phyloP scores from a whole-genome alignment of 2,329 filamentous ascomycete genomes.

The Tolypocladium paradoxum region DNA sequence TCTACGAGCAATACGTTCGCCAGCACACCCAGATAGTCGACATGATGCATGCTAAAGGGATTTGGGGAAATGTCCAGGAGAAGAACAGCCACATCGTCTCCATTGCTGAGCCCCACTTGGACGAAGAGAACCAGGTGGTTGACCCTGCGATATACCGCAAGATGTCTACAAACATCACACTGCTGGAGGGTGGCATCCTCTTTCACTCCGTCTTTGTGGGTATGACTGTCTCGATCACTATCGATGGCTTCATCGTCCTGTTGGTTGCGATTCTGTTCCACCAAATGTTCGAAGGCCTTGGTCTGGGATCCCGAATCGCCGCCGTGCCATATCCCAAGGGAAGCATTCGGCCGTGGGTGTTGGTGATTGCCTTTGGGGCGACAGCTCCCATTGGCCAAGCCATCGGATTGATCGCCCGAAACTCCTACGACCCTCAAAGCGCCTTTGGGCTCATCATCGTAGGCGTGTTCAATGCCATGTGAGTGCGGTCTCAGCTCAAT shows the following conservation, averaged over 20 bases:
- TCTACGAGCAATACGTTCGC: constrained; percentile 52
- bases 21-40: constrained; percentile 48
- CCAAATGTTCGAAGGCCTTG: constrained; percentile 59
- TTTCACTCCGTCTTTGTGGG: constrained; percentile 72
- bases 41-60: constrained; percentile 31
- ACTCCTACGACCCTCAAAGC: constrained; percentile 50
- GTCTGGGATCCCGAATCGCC: constrained; percentile 60
- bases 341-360: constrained; percentile 47
- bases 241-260: constrained; percentile 55
- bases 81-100: constrained; percentile 21
- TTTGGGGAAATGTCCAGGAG: constrained; percentile 6
- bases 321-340: constrained; percentile 48
- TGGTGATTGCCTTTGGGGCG: constrained; percentile 51
- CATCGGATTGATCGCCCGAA: constrained; percentile 46
- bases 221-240: constrained; percentile 60
- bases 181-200: constrained; percentile 67
- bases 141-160: constrained; percentile 43
- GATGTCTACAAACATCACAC: constrained; percentile 60
- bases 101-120: constrained; percentile 11
- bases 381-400: constrained; percentile 56
- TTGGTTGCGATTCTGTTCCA: constrained; percentile 62
- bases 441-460: constrained; percentile 55
- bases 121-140: constrained; percentile 32
- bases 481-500: constrained; percentile 17
- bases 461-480: constrained; percentile 56